Percentiles rank a stretch among this genome's conserved stretches.
phyloP scores from a whole-genome alignment of 257 asterid species.

The Solanum gracilifrons region DNA sequence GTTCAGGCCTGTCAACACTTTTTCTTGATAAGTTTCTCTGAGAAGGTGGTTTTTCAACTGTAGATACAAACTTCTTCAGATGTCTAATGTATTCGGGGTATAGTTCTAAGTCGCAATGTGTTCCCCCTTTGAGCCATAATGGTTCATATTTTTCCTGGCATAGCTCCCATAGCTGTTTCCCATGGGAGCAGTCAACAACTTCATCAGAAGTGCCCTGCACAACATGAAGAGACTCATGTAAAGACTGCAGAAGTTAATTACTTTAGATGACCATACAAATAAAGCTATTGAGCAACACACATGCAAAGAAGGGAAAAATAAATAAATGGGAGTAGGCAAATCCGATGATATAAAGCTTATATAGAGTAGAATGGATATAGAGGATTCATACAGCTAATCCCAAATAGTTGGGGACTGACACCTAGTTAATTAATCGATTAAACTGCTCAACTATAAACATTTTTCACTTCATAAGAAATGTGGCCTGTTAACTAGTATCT shows the following conservation, averaged over 20 bases:
- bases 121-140: slow-evolving; percentile 49
- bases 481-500: neutral
- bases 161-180: slow-evolving; percentile 50
- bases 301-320: neutral
- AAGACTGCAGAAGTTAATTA: neutral
- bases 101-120: slow-evolving; percentile 44
- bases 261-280: neutral
- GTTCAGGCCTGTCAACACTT: slow-evolving; percentile 31
- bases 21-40: slow-evolving; percentile 22
- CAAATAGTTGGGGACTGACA: neutral
- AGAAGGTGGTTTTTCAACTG: slow-evolving; percentile 36
- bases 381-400: neutral
- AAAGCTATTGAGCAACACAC: neutral
- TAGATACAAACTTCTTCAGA: slow-evolving; percentile 38
- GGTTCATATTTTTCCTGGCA: slow-evolving; percentile 51
- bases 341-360: neutral
- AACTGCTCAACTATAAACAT: neutral
- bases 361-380: neutral
- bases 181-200: slow-evolving; percentile 55
- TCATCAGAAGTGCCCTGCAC: slow-evolving; percentile 58
- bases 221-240: neutral
- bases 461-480: neutral
- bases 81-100: slow-evolving; percentile 52
- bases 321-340: neutral
- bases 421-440: neutral